These are phyloP conservation scores for Powellomyces hirtus DNA, from an alignment of 192 early-diverging fungal genomes.

Conservation along the genomic window DNA sequence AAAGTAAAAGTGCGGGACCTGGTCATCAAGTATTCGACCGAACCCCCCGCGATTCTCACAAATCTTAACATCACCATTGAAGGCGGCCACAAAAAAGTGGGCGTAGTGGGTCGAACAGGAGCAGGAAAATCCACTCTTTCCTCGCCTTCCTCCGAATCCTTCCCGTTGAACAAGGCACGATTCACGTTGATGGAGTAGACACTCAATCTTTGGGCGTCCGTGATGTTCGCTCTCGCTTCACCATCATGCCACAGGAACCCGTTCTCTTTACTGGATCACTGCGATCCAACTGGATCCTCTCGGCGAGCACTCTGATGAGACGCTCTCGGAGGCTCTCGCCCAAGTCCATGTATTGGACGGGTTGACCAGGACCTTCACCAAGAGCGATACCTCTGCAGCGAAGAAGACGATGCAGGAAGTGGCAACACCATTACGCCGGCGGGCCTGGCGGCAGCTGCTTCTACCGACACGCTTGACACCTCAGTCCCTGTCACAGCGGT, in stretches of 20 bases:
- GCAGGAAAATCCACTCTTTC: slow-evolving; percentile 78
- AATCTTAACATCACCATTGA: slow-evolving; percentile 65
- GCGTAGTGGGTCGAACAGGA: slow-evolving; percentile 58
- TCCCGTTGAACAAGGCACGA: slow-evolving; percentile 35
- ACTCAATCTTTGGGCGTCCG: slow-evolving; percentile 58
- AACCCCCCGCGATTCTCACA: slow-evolving; percentile 59
- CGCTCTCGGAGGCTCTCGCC: slow-evolving; percentile 74
- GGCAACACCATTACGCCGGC: slow-evolving; percentile 49
- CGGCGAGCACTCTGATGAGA: slow-evolving; percentile 58
- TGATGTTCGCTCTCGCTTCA: slow-evolving; percentile 55
- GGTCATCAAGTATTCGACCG: slow-evolving; percentile 72
- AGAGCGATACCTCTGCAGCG: not conserved
- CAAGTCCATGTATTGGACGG: slow-evolving; percentile 57
- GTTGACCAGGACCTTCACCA: slow-evolving; percentile 6
- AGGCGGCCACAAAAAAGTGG: slow-evolving; percentile 68
- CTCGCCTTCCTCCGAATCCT: slow-evolving; percentile 70
- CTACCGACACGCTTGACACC: slow-evolving; percentile 33
- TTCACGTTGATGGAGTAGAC: slow-evolving; percentile 72
- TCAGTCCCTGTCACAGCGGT: not conserved
- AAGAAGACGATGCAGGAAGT: slow-evolving; percentile 46
- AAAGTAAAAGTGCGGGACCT: slow-evolving; percentile 65
- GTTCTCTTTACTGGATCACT: slow-evolving; percentile 67
- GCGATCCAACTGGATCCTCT: slow-evolving; percentile 82
- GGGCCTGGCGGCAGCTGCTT: slow-evolving; percentile 14
- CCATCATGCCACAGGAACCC: slow-evolving; percentile 60